Evolutionary conservation across 805 yeast genomes (phyloP), one percentile per base, ranked within the genome.

Genomic region (Kluyveromyces starmeri): DNA sequence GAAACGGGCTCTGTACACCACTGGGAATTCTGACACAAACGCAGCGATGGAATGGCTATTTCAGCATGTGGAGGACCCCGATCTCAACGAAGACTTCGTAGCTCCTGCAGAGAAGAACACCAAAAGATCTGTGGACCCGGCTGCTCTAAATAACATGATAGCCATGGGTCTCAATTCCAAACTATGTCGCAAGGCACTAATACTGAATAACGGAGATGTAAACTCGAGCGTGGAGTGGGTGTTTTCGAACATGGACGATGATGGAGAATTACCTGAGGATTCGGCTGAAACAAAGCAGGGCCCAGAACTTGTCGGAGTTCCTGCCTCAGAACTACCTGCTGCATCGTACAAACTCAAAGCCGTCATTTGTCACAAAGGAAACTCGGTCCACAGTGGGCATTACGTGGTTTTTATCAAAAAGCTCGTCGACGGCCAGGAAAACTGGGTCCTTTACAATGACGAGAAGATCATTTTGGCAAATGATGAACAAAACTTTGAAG

Each of bases 201-300:
- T 69, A 13, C 43, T 78, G 34, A 78, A 70, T 45, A 58, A 62
- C 5, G 71, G 73, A 18, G 80, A 81, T 48, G 62, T 78, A 2
- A 88, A 83, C 46, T 71, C 73, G 1, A 82, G 97, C 4, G 81
- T 86, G 4, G 96, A 86, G 40, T 92, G 97, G 97, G 68, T 92
- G 5, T 92, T 92, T 51, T 61, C 62, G 16, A 71, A 89, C 50
- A 84, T 94, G 8, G 82, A 82, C 41, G 95, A 82, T 55, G 72
- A 76, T 46, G 94, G 88, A 3, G 67, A 56, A 5, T 44, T 79
- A 4, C 62, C 64, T 4, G 47, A 42, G 7, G 52, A 42, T 4
- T 44, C 41, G 2, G 37, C 44, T 6, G 37, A 39, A 6, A 41
- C 37, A 7, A 32, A 23, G 11, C 26, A 23, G 13, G 11, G 14